Evolutionary conservation across 2,329 filamentous ascomycete genomes (phyloP), one percentile per base, ranked within the genome.

Genomic region (Emmonsiellopsis sp.): DNA sequence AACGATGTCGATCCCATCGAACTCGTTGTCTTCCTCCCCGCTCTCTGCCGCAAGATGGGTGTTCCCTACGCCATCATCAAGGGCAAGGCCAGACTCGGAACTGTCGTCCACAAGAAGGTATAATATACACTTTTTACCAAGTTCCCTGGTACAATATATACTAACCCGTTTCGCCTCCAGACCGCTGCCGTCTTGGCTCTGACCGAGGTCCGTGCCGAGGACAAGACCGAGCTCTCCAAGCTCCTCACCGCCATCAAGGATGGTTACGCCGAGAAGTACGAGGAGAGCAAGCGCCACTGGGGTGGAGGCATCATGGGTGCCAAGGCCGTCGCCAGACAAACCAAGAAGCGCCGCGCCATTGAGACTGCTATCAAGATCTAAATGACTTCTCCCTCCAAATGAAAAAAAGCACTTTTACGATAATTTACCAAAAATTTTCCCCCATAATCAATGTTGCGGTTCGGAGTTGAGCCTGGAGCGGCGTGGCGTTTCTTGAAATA

Each of bases 1-100:
- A 95, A 98, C 81, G 93, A 98, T 73, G 94, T 98, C 68, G 93
- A 98, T 83, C 93, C 93, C 69, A 98, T 98, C 73, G 93, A 98
- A 84, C 80, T 98, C 68, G 94, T 98, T 70, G 89, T 98, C 78
- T 98, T 95, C 87, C 85, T 98, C 62, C 93, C 93, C 65, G 91
- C 93, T 70, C 88, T 98, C 66, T 98, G 93, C 89, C 88, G 92
- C 79, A 98, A 98, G 89, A 98, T 98, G 92, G 94, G 94, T 79
- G 86, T 96, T 67, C 93, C 94, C 62, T 98, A 97, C 76, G 93
- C 91, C 73, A 97, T 98, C 68, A 84, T 98, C 73, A 98, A 98
- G 89, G 93, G 93, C 81, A 98, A 98, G 88, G 93, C 93, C 65
- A 86, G 93, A 79, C 89, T 98, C 69, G 93, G 93, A 67, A 97